Conservation (phyloP, 225 moss, liverwort and hornwort species). For the Anthoceros angustus region DNA sequence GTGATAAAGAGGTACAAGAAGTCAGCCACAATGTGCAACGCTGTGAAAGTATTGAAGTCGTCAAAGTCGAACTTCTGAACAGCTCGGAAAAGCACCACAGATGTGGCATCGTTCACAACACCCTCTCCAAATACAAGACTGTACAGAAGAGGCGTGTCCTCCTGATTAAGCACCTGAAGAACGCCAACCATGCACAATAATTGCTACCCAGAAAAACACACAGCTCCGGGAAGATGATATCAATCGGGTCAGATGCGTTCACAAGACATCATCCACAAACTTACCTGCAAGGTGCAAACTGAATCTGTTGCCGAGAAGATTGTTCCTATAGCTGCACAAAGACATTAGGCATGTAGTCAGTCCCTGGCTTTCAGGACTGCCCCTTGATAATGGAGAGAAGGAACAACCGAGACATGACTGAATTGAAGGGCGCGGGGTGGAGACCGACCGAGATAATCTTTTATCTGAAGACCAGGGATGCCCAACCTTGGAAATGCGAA, state of each 20-base stretch:
- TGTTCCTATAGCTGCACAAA: conserved; percentile 43
- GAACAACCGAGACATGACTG: neutral
- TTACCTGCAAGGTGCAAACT: conserved; percentile 76
- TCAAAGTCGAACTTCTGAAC: conserved; percentile 62
- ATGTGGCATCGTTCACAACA: conserved; percentile 90
- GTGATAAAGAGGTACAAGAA: conserved; percentile 64
- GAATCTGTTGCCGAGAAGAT: conserved; percentile 94
- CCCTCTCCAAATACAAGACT: conserved; percentile 96
- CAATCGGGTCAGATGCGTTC: too few relatives aligned
- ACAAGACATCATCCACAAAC: neutral
- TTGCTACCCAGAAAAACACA: too few relatives aligned
- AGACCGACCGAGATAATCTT: conserved; percentile 50
- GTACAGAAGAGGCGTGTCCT: conserved; percentile 74
- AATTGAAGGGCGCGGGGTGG: too few relatives aligned
- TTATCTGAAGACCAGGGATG: conserved; percentile 35
- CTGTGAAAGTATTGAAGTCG: conserved; percentile 38
- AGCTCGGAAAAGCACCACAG: conserved; percentile 79
- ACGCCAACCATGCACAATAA: neutral
- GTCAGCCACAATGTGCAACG: conserved; percentile 38
- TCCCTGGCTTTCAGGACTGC: conserved; percentile 6
- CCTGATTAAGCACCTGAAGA: conserved; percentile 64
- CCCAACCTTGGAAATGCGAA: conserved; percentile 51
- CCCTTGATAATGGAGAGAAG: neutral
- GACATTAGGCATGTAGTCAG: conserved; percentile 5
- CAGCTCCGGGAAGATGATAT: too few relatives aligned